Evolutionary conservation across 1,284 basidiomycete genomes (phyloP), one percentile per base, ranked within the genome.

Genomic region (Pseudozyma hubeiensis): DNA sequence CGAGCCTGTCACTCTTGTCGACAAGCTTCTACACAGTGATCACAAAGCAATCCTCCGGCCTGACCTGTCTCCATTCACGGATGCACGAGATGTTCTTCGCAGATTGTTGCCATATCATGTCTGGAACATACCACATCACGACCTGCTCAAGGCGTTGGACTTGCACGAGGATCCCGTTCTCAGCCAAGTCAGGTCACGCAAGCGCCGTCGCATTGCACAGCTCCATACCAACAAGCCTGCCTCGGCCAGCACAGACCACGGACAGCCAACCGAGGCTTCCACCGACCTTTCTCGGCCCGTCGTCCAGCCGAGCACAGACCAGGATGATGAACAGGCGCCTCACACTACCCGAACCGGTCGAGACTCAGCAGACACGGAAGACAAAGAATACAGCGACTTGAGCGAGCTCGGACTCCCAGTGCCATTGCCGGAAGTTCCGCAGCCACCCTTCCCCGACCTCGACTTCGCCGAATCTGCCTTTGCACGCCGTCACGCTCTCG

Each of bases 41-140:
- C 81, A 83, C 41, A 58, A 46, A 13, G 60, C 71, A 7, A 73
- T 74, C 11, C 71, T 82, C 29, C 60, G 52, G 10, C 80, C 82
- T 3, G 78, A 78, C 44, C 53, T 77, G 17, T 77, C 75, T n/a
- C 57, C 80, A 4, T 83, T 83, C 53, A 30, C 48, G 6, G 65
- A 63, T 30, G 74, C 75, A 7, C 49, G 64, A 24, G 82, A 83
- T 45, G 77, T 79, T 3, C 69, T 82, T 24, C 63, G 49, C 5
- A 54, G 82, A 5, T 64, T 83, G 9, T 51, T 83, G 31, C 82
- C 82, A 2, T 83, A 79, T 48, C 82, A 83, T 39, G 79, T 83
- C 35, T 83, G 74, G 74, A 74, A 81, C 61, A 73, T 81, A 3
- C 75, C 79, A 5, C 77, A 81, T 37, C 63, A 69, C 39, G 82